phyloP scores from a whole-genome alignment of 192 early-diverging fungal genomes.

The Backusella tuberculispora region DNA sequence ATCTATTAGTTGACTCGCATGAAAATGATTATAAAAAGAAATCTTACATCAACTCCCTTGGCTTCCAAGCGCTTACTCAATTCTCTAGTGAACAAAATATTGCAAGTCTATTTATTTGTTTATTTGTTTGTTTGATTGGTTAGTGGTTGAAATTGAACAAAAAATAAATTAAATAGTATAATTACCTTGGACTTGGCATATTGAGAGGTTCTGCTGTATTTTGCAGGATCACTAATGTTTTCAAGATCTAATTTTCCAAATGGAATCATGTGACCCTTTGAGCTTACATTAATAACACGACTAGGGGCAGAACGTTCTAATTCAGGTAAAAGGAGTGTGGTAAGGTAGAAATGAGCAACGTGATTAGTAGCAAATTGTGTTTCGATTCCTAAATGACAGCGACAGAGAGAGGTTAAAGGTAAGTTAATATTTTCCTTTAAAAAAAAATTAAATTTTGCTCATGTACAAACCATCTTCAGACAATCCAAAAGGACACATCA shows the following conservation, averaged over 20 bases:
- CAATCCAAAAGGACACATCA: constrained; percentile 48
- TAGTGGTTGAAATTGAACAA: not conserved
- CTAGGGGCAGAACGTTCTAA: constrained; percentile 31
- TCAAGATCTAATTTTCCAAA: constrained; percentile 24
- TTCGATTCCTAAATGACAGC: constrained; percentile 46
- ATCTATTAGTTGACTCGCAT: not conserved
- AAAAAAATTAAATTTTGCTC: not conserved
- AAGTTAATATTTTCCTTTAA: not conserved
- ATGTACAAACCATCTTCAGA: constrained; percentile 41
- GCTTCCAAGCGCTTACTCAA: constrained; percentile 29
- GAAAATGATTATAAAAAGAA: not conserved
- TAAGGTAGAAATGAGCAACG: constrained; percentile 49
- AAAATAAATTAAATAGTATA: not conserved
- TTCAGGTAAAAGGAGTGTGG: constrained; percentile 26
- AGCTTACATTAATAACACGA: constrained; percentile 40
- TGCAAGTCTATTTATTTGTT: constrained; percentile 14
- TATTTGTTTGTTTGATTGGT: not conserved
- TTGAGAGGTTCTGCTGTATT: constrained; percentile 10
- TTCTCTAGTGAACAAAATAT: constrained; percentile 36
- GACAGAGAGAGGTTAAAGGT: too few relatives aligned
- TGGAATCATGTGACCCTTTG: constrained; percentile 17
- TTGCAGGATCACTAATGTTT: constrained; percentile 26
- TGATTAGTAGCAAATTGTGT: constrained; percentile 60
- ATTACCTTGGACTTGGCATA: constrained; percentile 31
- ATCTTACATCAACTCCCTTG: constrained; percentile 36